Evolutionary conservation across 257 asterid genomes (phyloP).

Genomic region (Ilex aquifolium): DNA sequence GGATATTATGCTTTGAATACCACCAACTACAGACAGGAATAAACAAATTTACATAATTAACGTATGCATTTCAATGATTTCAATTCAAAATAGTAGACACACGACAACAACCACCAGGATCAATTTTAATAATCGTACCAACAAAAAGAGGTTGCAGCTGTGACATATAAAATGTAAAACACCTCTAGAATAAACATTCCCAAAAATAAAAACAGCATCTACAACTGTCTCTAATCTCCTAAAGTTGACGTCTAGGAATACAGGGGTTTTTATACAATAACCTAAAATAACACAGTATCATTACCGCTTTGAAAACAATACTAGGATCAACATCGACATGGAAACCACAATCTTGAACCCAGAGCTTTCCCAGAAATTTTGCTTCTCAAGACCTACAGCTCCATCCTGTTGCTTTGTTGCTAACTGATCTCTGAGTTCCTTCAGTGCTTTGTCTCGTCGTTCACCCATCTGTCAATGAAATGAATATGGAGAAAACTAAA

Average conservation of each 20-base stretch:
- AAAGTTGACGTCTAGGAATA: constrained; percentile 18
- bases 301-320: constrained; percentile 68
- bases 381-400: constrained; percentile 33
- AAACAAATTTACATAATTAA: too few species aligned
- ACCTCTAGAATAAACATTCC: constrained; percentile 8
- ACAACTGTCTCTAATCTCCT: constrained; percentile 15
- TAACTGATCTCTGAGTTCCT: constrained; percentile 74
- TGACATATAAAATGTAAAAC: too few species aligned
- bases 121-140: too few species aligned
- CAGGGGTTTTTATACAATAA: constrained; percentile 28
- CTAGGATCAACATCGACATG: constrained; percentile 78
- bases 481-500: neutral
- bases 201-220: constrained; percentile 12
- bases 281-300: neutral
- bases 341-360: constrained; percentile 79
- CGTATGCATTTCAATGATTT: too few species aligned
- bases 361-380: constrained; percentile 73
- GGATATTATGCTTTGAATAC: too few species aligned
- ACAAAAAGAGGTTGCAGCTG: too few species aligned
- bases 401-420: constrained; percentile 39
- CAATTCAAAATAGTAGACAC: too few species aligned
- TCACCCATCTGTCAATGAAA: constrained; percentile 69
- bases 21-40: too few species aligned
- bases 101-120: too few species aligned
- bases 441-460: constrained; percentile 66